Evolutionary conservation across 2,329 filamentous ascomycete genomes (phyloP), one percentile per base, ranked within the genome.

Genomic region (Xylaria sp.): DNA sequence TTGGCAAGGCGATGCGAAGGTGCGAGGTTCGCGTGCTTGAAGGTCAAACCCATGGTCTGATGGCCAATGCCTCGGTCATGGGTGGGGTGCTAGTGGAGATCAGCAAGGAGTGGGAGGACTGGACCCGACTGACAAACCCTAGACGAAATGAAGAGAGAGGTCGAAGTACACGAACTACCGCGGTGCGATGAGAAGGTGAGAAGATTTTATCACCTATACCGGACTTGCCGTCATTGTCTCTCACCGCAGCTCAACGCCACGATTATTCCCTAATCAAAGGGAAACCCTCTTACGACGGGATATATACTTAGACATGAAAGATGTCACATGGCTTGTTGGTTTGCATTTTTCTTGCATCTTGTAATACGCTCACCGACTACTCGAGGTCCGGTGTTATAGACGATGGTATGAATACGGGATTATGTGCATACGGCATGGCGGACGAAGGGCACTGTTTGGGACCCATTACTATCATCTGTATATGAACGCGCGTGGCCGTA

Each of bases 1-100:
- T 99, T 7, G 93, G 93, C 60, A 93, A 93, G 76, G 91, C 91
- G 41, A 98, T 99, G 93, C 87, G 91, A 29, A 84, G 91, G 48
- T 98, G 94, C 75, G 95, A 98, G 75, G 92, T 99, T 13, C 83
- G 94, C 4, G 87, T 98, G 4, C 82, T 99, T 3, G 91, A 96
- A 68, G 92, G 91, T 5, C 94, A 99, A 75, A 92, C 93, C 3
- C 95, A 99, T 73, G 94, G 95, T 0, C 80, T 99, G 23, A 99
- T 99, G 95, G 95, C 95, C 0, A 96, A 90, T 68, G 93, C 95
- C 0, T 82, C 83, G 13, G 94, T 98, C 44, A 99, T 99, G 95
- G 91, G 92, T 43, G 88, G 89, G 19, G 90, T 98, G n/a, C 80
- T 99, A 35, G 94, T 92, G 76, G 95, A 99, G 78, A 96, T 99